Percentiles rank a stretch among this genome's conserved stretches.
Evolutionary conservation across 352 stramenopile species (phyloP).

Genomic region (Globisporangium radiosum): DNA sequence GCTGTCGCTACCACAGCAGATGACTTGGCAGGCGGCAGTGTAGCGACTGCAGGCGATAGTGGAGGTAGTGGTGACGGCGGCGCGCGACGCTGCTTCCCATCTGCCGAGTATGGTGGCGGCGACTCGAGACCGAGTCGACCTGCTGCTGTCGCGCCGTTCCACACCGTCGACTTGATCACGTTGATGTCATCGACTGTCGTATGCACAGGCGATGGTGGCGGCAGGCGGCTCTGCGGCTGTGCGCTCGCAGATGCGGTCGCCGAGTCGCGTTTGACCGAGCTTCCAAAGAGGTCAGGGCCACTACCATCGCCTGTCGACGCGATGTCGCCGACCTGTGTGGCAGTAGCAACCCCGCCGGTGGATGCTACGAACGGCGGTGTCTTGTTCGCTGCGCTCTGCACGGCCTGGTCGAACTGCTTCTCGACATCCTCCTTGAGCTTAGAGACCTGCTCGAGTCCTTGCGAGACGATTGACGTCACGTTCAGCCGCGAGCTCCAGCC

Average conservation of each 20-base stretch:
- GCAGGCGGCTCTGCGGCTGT: neutral
- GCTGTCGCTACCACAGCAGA: too few species aligned
- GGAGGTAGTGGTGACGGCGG: neutral
- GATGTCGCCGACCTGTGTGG: too few species aligned
- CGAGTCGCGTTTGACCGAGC: neutral
- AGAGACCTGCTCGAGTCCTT: constrained; percentile 76
- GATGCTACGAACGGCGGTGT: neutral
- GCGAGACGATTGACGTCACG: constrained; percentile 76
- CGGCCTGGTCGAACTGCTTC: constrained; percentile 83
- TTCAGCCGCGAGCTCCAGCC: constrained; percentile 68
- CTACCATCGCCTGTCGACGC: too few species aligned
- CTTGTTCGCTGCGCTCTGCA: constrained; percentile 22
- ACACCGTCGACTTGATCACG: constrained; percentile 18
- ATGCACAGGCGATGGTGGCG: neutral
- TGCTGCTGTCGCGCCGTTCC: neutral
- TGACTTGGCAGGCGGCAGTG: too few species aligned
- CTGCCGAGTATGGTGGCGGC: constrained; percentile 18
- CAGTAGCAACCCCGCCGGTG: too few species aligned
- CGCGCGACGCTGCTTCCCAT: constrained; percentile 9
- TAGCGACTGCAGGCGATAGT: too few species aligned
- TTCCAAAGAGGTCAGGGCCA: constrained; percentile 9
- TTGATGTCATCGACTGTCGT: constrained; percentile 22
- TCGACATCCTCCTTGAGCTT: constrained; percentile 83
- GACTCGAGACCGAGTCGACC: constrained; percentile 7
- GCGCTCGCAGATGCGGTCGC: too few species aligned